These are phyloP conservation scores for Earliella scabrosa DNA, from an alignment of 1,284 basidiomycete species.

Conservation along the genomic window DNA sequence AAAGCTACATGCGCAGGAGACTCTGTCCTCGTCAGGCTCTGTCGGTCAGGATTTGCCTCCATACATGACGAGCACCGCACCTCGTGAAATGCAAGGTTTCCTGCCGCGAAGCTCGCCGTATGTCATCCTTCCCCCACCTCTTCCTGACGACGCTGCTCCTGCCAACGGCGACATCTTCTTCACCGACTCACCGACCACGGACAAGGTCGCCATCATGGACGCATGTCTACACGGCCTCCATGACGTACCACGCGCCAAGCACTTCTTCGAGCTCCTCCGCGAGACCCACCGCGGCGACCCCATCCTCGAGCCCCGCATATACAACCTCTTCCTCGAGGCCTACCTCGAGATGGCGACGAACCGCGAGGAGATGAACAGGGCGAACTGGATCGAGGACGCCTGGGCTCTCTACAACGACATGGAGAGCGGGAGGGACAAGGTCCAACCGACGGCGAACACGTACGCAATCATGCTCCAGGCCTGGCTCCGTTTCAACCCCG, in stretches of 20 bases:
- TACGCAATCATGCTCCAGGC: constrained; percentile 70
- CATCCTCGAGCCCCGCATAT: constrained; percentile 45
- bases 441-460: constrained; percentile 58
- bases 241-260: constrained; percentile 72
- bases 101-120: constrained; percentile 50
- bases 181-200: constrained; percentile 65
- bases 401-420: constrained; percentile 63
- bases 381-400: constrained; percentile 60
- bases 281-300: constrained; percentile 33
- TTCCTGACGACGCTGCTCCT: constrained; percentile 49
- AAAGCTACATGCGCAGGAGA: constrained; percentile 53
- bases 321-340: constrained; percentile 63
- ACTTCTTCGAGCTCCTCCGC: constrained; percentile 67
- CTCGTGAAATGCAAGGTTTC: constrained; percentile 49
- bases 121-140: constrained; percentile 67
- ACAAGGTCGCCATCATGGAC: constrained; percentile 75
- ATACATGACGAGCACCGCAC: constrained; percentile 41
- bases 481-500: constrained; percentile 51
- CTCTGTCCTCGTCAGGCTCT: constrained; percentile 45
- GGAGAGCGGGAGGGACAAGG: constrained; percentile 52
- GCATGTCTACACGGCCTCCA: constrained; percentile 76
- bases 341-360: constrained; percentile 62
- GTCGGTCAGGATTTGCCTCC: constrained; percentile 39
- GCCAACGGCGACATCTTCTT: constrained; percentile 60
- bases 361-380: constrained; percentile 45